phyloP scores from a whole-genome alignment of 495 filamentous ascomycete species.

The Aspergillus conjunctus region DNA sequence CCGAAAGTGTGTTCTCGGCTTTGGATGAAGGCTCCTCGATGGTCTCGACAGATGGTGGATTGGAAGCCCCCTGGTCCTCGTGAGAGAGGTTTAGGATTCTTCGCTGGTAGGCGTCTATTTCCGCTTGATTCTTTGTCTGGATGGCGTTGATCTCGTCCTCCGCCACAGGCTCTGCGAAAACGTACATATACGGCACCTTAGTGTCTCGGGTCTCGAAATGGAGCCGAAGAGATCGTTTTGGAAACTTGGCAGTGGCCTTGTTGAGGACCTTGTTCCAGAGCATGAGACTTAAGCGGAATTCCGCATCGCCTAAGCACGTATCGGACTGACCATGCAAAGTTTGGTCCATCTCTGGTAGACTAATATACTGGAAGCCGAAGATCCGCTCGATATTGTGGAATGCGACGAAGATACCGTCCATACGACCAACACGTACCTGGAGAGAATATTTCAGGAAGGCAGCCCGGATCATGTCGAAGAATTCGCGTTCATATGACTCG shows the following conservation, averaged over 20 bases:
- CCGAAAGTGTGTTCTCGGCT: background rate
- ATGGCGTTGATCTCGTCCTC: constrained; percentile 70
- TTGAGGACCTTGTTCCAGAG: constrained; percentile 78
- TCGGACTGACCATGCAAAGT: constrained; percentile 74
- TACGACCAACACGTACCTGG: constrained; percentile 92
- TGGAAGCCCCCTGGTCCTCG: constrained; percentile 22
- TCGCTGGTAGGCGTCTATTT: constrained; percentile 68
- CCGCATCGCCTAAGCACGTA: constrained; percentile 71
- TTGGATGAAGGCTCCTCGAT: background rate
- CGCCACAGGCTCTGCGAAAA: constrained; percentile 84
- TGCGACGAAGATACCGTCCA: constrained; percentile 99
- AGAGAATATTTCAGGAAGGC: constrained; percentile 97
- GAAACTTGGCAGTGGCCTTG: constrained; percentile 72
- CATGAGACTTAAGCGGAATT: constrained; percentile 78
- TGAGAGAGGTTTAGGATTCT: constrained; percentile 48
- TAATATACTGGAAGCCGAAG: constrained; percentile 96
- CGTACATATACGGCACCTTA: constrained; percentile 72
- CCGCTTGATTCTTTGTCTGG: constrained; percentile 62
- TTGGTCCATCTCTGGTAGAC: constrained; percentile 81
- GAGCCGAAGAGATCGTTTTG: constrained; percentile 69
- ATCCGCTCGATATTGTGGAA: constrained; percentile 94
- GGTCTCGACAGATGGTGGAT: background rate
- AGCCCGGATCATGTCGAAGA: constrained; percentile 92
- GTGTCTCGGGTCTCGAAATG: constrained; percentile 79
- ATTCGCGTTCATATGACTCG: constrained; percentile 94